A percentile compares a stretch with the other conserved stretches of the same genome.
These are phyloP conservation scores for Mrakia blollopis DNA, from an alignment of 768 basidiomycete species.

Conservation along the genomic window DNA sequence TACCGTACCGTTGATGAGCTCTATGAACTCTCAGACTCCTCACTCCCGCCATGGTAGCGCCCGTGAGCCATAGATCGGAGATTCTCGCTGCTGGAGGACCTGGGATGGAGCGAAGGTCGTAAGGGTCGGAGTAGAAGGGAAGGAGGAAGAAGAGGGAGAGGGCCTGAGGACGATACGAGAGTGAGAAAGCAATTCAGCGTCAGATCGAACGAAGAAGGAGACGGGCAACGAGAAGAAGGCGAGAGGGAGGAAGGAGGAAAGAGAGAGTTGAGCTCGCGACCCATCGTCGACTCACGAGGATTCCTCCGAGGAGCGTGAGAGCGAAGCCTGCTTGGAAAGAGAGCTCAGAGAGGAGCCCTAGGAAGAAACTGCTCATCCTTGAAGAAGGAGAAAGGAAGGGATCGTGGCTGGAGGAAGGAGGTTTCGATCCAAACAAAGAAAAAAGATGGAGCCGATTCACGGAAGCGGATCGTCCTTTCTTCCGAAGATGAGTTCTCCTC, in stretches of 20 bases:
- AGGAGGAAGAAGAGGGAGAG: not conserved
- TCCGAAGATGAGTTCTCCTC: too few species aligned
- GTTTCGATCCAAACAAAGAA: not conserved
- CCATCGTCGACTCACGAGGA: not conserved
- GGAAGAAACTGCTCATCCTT: not conserved
- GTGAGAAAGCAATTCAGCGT: not conserved
- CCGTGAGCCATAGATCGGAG: constrained; percentile 68
- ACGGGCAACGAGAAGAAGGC: not conserved
- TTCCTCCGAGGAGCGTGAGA: too few species aligned
- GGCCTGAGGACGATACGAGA: not conserved
- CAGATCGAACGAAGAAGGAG: not conserved
- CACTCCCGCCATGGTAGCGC: constrained; percentile 61
- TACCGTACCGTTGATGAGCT: constrained; percentile 69
- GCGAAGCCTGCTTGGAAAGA: constrained; percentile 4
- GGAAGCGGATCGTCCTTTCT: too few species aligned
- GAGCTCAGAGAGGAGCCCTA: not conserved
- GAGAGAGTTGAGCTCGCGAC: not conserved
- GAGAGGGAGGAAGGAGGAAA: not conserved
- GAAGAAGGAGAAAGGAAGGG: not conserved
- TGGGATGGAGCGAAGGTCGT: not conserved
- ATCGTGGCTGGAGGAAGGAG: not conserved
- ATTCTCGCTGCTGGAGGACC: constrained; percentile 50
- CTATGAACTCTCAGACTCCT: constrained; percentile 69
- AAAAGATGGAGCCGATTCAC: too few species aligned
- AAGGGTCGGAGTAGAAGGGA: not conserved